Evolutionary conservation across 768 basidiomycete species (phyloP), one percentile per base, ranked within the genome.

Genomic region (Lentinula sp.): DNA sequence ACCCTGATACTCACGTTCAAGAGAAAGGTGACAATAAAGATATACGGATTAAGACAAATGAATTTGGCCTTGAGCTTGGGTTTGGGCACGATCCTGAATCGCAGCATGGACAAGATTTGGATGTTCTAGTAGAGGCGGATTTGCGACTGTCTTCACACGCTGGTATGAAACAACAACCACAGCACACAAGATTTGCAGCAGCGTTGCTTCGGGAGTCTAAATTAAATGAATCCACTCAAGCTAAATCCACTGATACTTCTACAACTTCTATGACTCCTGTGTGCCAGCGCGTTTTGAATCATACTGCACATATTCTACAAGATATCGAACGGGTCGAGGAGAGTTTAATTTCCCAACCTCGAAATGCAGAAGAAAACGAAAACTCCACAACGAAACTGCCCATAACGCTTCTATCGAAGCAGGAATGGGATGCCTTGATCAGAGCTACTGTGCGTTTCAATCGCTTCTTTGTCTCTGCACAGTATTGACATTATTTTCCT

Each of bases 361-460:
- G 28, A 28, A 28, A 28, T 28, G 28, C 28, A 28, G 28, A 28
- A 28, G 28, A 28, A 54, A 59, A 28, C 20, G 28, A 28, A 54
- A 59, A 28, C 20, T 8, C 16, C 7, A 18, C 46, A 23, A 28
- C 23, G 46, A 18, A 9, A 51, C 64, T 85, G 18, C 78, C 81
- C 16, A 66, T 83, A 3, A 74, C 77, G 15, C 59, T 86, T 9
- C 68, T 89, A 18, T 79, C 85, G 0, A 51, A 72, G 16, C 63
- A 70, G 9, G 87, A 91, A 68, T 85, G 82, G 73, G 73, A 79
- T 46, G 80, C 83, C 1, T 71, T 89, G 5, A 71, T 88, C 3
- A 76, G 85, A 15, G 15, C 50, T 66, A 76, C 52, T 79, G 75
- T 28, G 28, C 3, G 28, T 28, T 23, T 28, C 28, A 28, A 28